These are phyloP conservation scores for Moesziomyces sp. DNA, from an alignment of 1,284 basidiomycete genomes.

Conservation along the genomic window DNA sequence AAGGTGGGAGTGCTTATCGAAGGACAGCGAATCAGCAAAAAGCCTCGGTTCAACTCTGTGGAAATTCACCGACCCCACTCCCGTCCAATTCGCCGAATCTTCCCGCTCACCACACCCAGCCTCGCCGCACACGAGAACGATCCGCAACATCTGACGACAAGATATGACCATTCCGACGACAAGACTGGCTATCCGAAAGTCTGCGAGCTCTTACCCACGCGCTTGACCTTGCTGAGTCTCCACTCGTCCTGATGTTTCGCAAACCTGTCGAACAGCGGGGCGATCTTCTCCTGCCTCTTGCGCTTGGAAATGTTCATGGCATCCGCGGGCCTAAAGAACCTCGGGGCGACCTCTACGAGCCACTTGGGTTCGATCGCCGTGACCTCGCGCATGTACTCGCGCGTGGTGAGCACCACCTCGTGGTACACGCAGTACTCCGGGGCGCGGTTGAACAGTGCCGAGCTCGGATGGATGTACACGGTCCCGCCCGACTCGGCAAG, in stretches of 20 bases:
- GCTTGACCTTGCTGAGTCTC: slow-evolving; percentile 47
- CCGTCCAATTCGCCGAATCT: not conserved
- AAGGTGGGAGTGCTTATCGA: no score
- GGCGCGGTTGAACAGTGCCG: slow-evolving; percentile 94
- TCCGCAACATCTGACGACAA: no score
- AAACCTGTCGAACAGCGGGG: slow-evolving; percentile 76
- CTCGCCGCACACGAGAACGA: no score
- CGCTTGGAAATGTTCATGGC: slow-evolving; percentile 95
- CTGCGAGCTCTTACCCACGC: slow-evolving; percentile 48
- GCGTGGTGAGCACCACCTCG: slow-evolving; percentile 78
- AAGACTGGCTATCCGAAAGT: slow-evolving; percentile 33
- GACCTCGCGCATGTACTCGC: slow-evolving; percentile 91
- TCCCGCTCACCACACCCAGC: no score
- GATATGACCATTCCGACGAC: no score
- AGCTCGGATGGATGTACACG: slow-evolving; percentile 96
- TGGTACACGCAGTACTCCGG: slow-evolving; percentile 81
- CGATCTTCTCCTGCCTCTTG: slow-evolving; percentile 96
- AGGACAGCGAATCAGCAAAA: no score
- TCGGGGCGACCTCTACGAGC: slow-evolving; percentile 96
- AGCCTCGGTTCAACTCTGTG: no score
- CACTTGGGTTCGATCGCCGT: slow-evolving; percentile 98
- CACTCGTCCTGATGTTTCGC: slow-evolving; percentile 58
- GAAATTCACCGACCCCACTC: no score
- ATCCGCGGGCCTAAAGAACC: slow-evolving; percentile 97
- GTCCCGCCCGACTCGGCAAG: slow-evolving; percentile 85